A percentile compares a stretch with the other conserved stretches of the same genome.
Conservation (phyloP, 148 eudicot genomes). For the Vaccinium myrtillus region DNA sequence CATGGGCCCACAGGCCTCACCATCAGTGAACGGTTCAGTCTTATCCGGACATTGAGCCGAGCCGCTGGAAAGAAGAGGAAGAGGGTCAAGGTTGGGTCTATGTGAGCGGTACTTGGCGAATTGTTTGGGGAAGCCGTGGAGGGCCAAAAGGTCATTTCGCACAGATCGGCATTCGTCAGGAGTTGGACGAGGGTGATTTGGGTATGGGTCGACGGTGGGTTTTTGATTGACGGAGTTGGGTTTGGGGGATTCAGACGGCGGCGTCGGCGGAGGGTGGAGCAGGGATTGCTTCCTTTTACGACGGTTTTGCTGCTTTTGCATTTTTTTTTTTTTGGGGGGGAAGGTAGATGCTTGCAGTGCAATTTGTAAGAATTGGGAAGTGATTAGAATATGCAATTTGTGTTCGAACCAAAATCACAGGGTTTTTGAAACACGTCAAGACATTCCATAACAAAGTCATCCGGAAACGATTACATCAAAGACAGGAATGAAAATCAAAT, state of each 20-base stretch:
- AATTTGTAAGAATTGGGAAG: too few relatives aligned
- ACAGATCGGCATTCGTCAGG: slow-evolving; percentile 65
- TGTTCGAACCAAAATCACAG: too few relatives aligned
- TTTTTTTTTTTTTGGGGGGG: slow-evolving; percentile 23
- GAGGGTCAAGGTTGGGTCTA: slow-evolving; percentile 25
- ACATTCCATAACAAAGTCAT: too few relatives aligned
- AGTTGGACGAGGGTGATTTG: slow-evolving; percentile 52
- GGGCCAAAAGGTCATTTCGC: slow-evolving; percentile 54
- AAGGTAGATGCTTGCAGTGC: not conserved
- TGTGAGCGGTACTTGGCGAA: slow-evolving; percentile 59
- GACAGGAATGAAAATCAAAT: too few relatives aligned
- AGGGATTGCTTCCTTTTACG: slow-evolving; percentile 46
- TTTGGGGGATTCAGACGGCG: slow-evolving; percentile 25
- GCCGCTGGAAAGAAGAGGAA: slow-evolving; percentile 21
- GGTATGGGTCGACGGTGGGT: slow-evolving; percentile 43
- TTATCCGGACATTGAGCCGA: slow-evolving; percentile 11
- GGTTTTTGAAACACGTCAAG: too few relatives aligned
- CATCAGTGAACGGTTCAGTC: slow-evolving; percentile 15
- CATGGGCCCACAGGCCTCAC: slow-evolving; percentile 12
- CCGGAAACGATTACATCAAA: too few relatives aligned
- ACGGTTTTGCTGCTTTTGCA: slow-evolving; percentile 37
- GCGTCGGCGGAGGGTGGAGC: slow-evolving; percentile 12
- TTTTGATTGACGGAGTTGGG: not conserved
- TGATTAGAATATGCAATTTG: too few relatives aligned
- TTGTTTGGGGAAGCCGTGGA: slow-evolving; percentile 75